These are phyloP conservation scores for Stachybotrys chlorohalonatus DNA, from an alignment of 2,329 filamentous ascomycete genomes.

Conservation along the genomic window DNA sequence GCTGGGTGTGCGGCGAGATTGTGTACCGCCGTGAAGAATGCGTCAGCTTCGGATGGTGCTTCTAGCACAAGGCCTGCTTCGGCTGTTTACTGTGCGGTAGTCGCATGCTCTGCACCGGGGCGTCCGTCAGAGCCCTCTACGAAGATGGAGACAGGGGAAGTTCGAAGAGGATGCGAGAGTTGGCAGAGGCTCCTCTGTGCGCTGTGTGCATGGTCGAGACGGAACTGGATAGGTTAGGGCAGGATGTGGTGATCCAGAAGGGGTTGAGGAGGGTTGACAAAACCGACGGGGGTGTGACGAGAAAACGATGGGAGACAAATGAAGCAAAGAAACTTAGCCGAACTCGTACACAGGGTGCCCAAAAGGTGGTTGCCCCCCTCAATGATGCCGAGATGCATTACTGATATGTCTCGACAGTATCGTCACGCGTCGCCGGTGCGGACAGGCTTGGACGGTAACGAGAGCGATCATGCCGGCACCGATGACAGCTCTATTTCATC, in stretches of 20 bases:
- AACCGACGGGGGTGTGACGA: constrained; percentile 37
- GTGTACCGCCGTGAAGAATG: constrained; percentile 44
- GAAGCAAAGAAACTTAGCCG: constrained; percentile 4
- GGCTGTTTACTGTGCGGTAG: constrained; percentile 45
- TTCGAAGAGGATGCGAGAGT: constrained; percentile 24
- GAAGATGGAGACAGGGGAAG: constrained; percentile 1
- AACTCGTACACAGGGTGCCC: neutral
- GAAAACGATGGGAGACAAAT: constrained; percentile 30
- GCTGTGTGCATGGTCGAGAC: constrained; percentile 32
- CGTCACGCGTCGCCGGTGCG: neutral
- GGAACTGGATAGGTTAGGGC: constrained; percentile 24
- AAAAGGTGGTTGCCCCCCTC: neutral
- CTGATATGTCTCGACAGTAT: neutral
- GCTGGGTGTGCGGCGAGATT: constrained; percentile 48
- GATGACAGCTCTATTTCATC: constrained; percentile 9
- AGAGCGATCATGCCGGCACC: constrained; percentile 2
- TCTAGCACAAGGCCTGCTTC: constrained; percentile 49
- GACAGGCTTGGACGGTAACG: constrained; percentile 3
- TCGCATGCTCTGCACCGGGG: constrained; percentile 24
- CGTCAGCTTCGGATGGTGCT: constrained; percentile 51
- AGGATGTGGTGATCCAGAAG: constrained; percentile 24
- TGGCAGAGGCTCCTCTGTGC: constrained; percentile 40
- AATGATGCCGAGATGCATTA: neutral
- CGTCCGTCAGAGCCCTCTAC: constrained; percentile 22
- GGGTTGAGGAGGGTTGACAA: constrained; percentile 33